Evolutionary conservation across 805 yeast species (phyloP).

Genomic region (Candida ponderosae): DNA sequence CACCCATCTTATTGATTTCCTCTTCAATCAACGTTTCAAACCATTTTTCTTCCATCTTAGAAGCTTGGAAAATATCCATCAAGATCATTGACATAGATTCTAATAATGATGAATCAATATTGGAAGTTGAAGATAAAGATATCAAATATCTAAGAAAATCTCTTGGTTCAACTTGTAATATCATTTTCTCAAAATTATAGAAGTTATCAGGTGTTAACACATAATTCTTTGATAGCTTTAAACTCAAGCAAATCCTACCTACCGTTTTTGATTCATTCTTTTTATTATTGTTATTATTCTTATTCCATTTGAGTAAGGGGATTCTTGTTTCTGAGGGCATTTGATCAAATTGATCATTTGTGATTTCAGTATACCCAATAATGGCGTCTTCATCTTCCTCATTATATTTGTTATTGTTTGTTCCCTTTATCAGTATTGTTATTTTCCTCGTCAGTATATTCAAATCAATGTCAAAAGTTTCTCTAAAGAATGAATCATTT

Average conservation of each 20-base stretch:
- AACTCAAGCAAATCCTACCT: conserved; percentile 50
- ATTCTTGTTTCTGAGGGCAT: conserved; percentile 26
- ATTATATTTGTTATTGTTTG: conserved; percentile 4
- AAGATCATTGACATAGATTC: conserved; percentile 52
- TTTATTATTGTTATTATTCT: no score
- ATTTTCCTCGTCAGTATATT: conserved; percentile 45
- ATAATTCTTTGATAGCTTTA: conserved; percentile 43
- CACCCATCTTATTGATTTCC: conserved; percentile 42
- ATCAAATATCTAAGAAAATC: conserved; percentile 39
- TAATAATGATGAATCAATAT: conserved; percentile 33
- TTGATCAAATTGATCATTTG: conserved; percentile 13
- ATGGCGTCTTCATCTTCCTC: conserved; percentile 27
- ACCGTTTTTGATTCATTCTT: conserved; percentile 33
- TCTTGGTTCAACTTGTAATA: conserved; percentile 43
- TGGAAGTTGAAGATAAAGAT: no score
- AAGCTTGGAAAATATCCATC: conserved; percentile 67
- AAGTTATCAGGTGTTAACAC: conserved; percentile 56
- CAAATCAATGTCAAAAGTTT: conserved; percentile 55
- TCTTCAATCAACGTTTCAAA: conserved; percentile 57
- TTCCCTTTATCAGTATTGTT: conserved; percentile 37
- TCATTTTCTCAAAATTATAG: conserved; percentile 52
- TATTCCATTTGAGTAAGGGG: conserved; percentile 36
- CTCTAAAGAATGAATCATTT: conserved; percentile 75
- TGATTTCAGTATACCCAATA: conserved; percentile 11
- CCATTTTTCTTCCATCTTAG: conserved; percentile 66